Evolutionary conservation across 2,329 filamentous ascomycete species (phyloP).

Genomic region (Pseudogymnoascus sp.): DNA sequence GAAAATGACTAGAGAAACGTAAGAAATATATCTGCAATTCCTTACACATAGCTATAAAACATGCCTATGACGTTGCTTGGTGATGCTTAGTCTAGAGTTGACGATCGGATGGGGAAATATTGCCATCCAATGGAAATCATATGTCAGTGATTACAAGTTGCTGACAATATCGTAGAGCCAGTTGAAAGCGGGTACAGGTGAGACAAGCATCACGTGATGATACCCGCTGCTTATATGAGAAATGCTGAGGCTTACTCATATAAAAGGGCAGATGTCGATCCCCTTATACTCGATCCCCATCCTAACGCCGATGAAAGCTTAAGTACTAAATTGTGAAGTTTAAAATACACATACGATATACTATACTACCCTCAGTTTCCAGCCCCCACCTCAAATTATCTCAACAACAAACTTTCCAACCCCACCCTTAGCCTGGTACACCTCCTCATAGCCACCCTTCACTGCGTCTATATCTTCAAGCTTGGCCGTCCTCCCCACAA

Average conservation of each 20-base stretch:
- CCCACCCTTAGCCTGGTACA: conserved; percentile 33
- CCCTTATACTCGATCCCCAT: neutral
- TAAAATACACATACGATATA: neutral
- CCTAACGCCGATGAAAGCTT: neutral
- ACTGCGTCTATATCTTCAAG: conserved; percentile 32
- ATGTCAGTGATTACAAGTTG: neutral
- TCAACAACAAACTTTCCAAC: conserved; percentile 35
- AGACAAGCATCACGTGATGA: neutral
- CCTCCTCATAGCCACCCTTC: conserved; percentile 30
- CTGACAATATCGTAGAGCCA: neutral
- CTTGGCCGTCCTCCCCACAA: conserved; percentile 30
- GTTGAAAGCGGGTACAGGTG: neutral
- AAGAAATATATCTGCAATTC: neutral
- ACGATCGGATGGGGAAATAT: neutral
- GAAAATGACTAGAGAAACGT: neutral
- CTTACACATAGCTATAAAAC: neutral
- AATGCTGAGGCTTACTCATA: too few relatives aligned
- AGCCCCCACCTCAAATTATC: neutral
- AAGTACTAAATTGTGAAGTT: neutral
- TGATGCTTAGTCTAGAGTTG: conserved; percentile 1
- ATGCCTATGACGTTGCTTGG: neutral
- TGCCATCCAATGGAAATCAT: neutral
- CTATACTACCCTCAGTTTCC: neutral
- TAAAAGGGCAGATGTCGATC: too few relatives aligned
- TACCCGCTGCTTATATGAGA: neutral